Conservation (phyloP, 352 stramenopile species). For the Pythium phragmitis region DNA sequence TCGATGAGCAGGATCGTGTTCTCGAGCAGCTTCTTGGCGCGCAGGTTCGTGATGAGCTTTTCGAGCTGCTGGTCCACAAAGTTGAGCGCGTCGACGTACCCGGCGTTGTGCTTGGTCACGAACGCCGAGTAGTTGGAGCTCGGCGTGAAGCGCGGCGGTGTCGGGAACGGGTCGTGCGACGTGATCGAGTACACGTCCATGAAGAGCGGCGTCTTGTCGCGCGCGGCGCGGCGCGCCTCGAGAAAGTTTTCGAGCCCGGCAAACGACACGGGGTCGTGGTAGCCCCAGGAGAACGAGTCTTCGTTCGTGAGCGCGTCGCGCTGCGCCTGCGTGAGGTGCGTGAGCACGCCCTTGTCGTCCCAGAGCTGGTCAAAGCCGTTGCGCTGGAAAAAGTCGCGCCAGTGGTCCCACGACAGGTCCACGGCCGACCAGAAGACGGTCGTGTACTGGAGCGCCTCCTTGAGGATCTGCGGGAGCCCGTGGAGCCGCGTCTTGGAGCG, state of each 20-base stretch:
- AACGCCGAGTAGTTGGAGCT: slow-evolving; percentile 17
- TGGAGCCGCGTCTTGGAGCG: not conserved
- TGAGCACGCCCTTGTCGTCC: slow-evolving; percentile 3
- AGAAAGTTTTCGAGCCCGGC: slow-evolving; percentile 6
- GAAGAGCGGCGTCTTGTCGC: slow-evolving; percentile 10
- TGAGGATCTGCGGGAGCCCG: slow-evolving; percentile 18
- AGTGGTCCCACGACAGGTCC: slow-evolving; percentile 19
- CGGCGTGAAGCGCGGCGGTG: slow-evolving; percentile 5
- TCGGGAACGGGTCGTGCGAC: slow-evolving; percentile 10
- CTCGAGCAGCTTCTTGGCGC: slow-evolving; percentile 9
- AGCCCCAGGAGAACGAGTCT: slow-evolving; percentile 16
- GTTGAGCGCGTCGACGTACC: slow-evolving; percentile 20
- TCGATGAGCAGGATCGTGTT: slow-evolving; percentile 26
- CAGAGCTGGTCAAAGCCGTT: slow-evolving; percentile 19
- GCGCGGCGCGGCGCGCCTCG: not conserved
- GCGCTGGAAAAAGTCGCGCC: slow-evolving; percentile 5
- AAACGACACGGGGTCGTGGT: slow-evolving; percentile 17
- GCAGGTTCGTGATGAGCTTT: slow-evolving; percentile 12
- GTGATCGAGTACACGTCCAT: slow-evolving; percentile 22
- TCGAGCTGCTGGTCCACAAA: slow-evolving; percentile 19
- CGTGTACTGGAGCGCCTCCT: slow-evolving; percentile 9
- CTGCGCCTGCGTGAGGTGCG: not conserved
- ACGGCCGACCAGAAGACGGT: slow-evolving; percentile 17
- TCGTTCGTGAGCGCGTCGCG: slow-evolving; percentile 5
- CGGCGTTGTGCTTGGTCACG: slow-evolving; percentile 9